Evolutionary conservation across 768 basidiomycete species (phyloP).

Genomic region (Boletus fagicola): DNA sequence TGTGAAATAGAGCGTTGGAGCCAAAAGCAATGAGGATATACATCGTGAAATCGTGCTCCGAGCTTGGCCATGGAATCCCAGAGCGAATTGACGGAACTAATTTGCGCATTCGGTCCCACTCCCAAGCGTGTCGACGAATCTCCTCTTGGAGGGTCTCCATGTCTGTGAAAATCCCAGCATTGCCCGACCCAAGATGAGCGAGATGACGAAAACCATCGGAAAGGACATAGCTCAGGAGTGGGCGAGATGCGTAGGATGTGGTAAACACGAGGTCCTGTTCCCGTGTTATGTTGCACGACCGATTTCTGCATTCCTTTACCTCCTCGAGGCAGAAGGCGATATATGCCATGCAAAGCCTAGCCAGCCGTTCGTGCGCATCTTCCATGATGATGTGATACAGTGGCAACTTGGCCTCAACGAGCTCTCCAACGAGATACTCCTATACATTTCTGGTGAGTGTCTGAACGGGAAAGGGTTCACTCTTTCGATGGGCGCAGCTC

Average conservation of each 20-base stretch:
- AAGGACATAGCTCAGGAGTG: constrained; percentile 12
- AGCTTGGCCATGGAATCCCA: too few species aligned
- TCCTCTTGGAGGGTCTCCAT: background rate
- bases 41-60: too few species aligned
- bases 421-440: constrained; percentile 16
- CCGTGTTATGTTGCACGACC: background rate
- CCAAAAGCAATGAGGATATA: too few species aligned
- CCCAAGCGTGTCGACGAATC: background rate
- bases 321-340: constrained; percentile 8
- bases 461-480: too few species aligned
- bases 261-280: background rate
- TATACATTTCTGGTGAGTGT: background rate
- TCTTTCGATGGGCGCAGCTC: background rate
- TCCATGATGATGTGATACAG: constrained; percentile 5
- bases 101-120: too few species aligned
- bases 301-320: background rate
- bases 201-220: constrained; percentile 12
- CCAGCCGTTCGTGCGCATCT: too few species aligned
- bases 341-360: too few species aligned
- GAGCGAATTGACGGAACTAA: too few species aligned
- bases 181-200: background rate
- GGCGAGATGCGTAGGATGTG: background rate
- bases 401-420: background rate
- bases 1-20: too few species aligned
- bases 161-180: background rate